Conservation (phyloP, 2,329 filamentous ascomycete species). For the Curvularia sp. region DNA sequence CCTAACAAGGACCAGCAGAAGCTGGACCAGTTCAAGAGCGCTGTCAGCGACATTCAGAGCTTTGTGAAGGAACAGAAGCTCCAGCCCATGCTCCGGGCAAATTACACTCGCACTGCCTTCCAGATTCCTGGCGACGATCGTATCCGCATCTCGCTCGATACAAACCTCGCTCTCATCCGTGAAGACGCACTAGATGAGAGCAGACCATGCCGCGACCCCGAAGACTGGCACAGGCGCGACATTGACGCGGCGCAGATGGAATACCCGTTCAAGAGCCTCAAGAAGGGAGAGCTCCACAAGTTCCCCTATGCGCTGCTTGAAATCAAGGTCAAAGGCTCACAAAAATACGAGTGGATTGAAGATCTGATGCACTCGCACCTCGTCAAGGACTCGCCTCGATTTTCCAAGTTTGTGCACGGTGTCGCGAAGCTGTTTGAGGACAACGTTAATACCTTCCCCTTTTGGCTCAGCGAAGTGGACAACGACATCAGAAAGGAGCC, state of each 20-base stretch:
- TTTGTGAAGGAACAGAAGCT: constrained; percentile 81
- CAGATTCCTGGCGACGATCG: constrained; percentile 93
- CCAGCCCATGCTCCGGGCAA: constrained; percentile 85
- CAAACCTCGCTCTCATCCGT: constrained; percentile 84
- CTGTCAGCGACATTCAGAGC: constrained; percentile 77
- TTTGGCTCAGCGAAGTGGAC: constrained; percentile 93
- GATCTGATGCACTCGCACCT: constrained; percentile 93
- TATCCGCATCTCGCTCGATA: constrained; percentile 91
- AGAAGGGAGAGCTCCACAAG: constrained; percentile 86
- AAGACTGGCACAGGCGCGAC: constrained; percentile 89
- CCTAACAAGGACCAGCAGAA: constrained; percentile 71
- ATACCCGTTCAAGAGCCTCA: constrained; percentile 86
- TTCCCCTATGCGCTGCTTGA: constrained; percentile 93
- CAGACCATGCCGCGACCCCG: constrained; percentile 86
- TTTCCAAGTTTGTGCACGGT: constrained; percentile 97
- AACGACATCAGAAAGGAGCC: constrained; percentile 94
- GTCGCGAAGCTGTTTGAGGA: constrained; percentile 90
- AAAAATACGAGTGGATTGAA: constrained; percentile 83
- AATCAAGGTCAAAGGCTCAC: constrained; percentile 79
- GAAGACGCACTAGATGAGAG: constrained; percentile 77
- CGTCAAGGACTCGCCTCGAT: constrained; percentile 85
- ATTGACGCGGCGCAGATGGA: constrained; percentile 84
- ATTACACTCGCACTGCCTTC: constrained; percentile 93
- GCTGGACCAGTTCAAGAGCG: constrained; percentile 72
- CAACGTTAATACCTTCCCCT: constrained; percentile 92